Percentiles rank a stretch among this genome's conserved stretches.
Conservation (phyloP, 495 filamentous ascomycete genomes). For the Tuber indicum region DNA sequence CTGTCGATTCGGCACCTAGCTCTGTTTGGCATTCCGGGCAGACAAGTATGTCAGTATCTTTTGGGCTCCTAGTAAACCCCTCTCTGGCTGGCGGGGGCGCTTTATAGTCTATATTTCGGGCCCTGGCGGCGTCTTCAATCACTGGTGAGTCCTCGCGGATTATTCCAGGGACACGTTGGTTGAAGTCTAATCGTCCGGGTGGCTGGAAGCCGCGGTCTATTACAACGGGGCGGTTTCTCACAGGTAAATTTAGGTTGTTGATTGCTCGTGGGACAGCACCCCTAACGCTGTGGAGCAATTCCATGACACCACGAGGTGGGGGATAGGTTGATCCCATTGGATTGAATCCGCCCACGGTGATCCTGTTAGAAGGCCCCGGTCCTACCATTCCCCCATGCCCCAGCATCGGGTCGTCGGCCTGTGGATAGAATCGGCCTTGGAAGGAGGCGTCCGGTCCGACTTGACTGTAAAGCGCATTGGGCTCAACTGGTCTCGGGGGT, state of each 20-base stretch:
- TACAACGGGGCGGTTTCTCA: slow-evolving; percentile 11
- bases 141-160: slow-evolving; percentile 36
- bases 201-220: slow-evolving; percentile 20
- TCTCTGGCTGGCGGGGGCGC: slow-evolving; percentile 53
- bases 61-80: slow-evolving; percentile 60
- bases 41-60: slow-evolving; percentile 57
- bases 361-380: not conserved
- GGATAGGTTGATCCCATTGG: slow-evolving; percentile 12
- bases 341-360: not conserved
- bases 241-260: slow-evolving; percentile 9
- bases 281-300: slow-evolving; percentile 8
- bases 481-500: slow-evolving; percentile 33
- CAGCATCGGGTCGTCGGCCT: slow-evolving; percentile 37
- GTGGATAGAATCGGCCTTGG: slow-evolving; percentile 24
- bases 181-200: slow-evolving; percentile 42
- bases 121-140: slow-evolving; percentile 33
- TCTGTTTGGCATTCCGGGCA: slow-evolving; percentile 70
- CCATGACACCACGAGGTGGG: slow-evolving; percentile 18
- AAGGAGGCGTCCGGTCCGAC: slow-evolving; percentile 22
- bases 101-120: slow-evolving; percentile 48
- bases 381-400: slow-evolving; percentile 35
- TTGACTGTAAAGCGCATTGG: slow-evolving; percentile 29
- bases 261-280: slow-evolving; percentile 9
- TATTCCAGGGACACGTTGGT: slow-evolving; percentile 34
- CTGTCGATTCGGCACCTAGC: slow-evolving; percentile 49